Evolutionary conservation across 345 rosid genomes (phyloP), one percentile per base, ranked within the genome.

Genomic region (Acer negundo): DNA sequence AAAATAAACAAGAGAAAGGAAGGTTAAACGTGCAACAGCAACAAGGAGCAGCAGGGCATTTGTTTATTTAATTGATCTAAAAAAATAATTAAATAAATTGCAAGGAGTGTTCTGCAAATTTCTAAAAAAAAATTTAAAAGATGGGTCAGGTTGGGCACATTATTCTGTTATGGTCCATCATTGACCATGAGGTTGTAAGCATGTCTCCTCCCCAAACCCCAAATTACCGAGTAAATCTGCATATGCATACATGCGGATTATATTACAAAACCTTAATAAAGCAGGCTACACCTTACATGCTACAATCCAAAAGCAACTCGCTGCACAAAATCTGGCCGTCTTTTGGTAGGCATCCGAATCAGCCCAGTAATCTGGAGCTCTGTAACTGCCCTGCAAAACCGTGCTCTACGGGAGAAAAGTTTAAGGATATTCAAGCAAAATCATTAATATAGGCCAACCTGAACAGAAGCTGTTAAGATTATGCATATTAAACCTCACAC

Each of bases 341-440:
- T 85, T 87, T 88, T 96, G 75, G 88, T 86, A 6, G 96, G 98
- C 98, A 91, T 91, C 75, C 95, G 91, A 51, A 92, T 80, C 61
- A 96, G 94, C 78, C 99, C 99, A 28, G 94, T 82, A 24, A 96
- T 86, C 89, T 94, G 98, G 62, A 96, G 99, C 87, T 96, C 98
- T 28, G 81, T 86, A 4, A 94, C 88, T 28, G 89, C 98, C 89
- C 87, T 87, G 84, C 97, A 94, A 87, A 91, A 96, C 74, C 93
- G 79, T 47, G 97, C 93, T 88, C 99, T 96, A 83, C 77, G 76
- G 79, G 11, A 78, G 79, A 0, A 26, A 74, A 53, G 81, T 82
- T 87, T 74, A 91, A 86, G 95, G 90, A 85, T 13, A 44, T 74
- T 35, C 75, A 38, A 70, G 67, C 7, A 58, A 26, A 64, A 47